A percentile compares a stretch with the other conserved stretches of the same genome.
phyloP scores from a whole-genome alignment of 148 eudicot species.

The Silene latifolia region DNA sequence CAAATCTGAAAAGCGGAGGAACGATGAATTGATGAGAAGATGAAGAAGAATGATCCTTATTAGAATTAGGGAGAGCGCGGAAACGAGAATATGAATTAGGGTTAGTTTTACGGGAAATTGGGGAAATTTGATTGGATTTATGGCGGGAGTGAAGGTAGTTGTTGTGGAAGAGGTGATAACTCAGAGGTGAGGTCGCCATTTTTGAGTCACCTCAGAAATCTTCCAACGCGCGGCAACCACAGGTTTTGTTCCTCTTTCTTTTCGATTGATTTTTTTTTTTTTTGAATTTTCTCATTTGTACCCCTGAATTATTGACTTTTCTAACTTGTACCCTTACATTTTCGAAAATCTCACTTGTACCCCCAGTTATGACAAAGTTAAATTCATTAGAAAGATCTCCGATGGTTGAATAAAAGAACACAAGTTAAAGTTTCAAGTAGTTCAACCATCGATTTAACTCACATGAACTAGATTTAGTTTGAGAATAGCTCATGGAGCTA shows the following conservation, averaged over 20 bases:
- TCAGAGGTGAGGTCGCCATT: slow-evolving; percentile 14
- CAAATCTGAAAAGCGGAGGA: slow-evolving; percentile 29
- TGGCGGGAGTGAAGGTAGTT: slow-evolving; percentile 16
- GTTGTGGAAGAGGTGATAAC: slow-evolving; percentile 3
- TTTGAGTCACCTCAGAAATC: neutral
- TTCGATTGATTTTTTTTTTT: no score
- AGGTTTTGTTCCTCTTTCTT: neutral
- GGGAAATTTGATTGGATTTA: neutral
- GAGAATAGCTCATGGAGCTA: no score
- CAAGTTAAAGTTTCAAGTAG: no score
- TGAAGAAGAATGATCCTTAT: slow-evolving; percentile 18
- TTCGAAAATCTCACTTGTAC: no score
- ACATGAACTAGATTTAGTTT: no score
- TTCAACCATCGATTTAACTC: no score
- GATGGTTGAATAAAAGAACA: no score
- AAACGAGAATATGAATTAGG: slow-evolving; percentile 28
- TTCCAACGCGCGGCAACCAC: slow-evolving; percentile 17
- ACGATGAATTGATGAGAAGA: slow-evolving; percentile 14
- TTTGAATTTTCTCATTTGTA: no score
- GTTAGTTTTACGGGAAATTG: slow-evolving; percentile 13
- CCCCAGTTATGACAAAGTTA: no score
- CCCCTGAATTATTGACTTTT: no score
- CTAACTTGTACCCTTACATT: no score
- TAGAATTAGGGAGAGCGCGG: slow-evolving; percentile 35
- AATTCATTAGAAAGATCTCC: no score